These are phyloP conservation scores for Phytophthora rubi DNA, from an alignment of 352 stramenopile genomes.

Conservation along the genomic window DNA sequence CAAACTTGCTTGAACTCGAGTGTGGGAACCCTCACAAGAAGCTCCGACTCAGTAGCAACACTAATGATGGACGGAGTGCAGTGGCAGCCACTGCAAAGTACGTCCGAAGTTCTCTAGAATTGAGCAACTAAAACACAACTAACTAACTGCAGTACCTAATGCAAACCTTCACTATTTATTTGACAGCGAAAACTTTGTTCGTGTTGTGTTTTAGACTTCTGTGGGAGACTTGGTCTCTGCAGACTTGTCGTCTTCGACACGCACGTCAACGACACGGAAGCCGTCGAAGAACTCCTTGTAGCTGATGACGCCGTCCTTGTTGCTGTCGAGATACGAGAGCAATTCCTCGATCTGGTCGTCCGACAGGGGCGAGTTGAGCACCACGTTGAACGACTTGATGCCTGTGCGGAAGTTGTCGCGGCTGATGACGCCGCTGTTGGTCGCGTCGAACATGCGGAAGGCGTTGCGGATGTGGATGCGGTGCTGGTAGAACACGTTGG, in stretches of 20 bases:
- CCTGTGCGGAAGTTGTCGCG: slow-evolving; percentile 88
- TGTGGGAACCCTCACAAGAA: slow-evolving; percentile 26
- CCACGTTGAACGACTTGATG: slow-evolving; percentile 88
- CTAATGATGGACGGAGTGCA: slow-evolving; percentile 7
- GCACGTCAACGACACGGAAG: slow-evolving; percentile 89
- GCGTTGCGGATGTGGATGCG: slow-evolving; percentile 92
- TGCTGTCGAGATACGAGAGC: slow-evolving; percentile 86
- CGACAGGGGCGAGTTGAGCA: slow-evolving; percentile 91
- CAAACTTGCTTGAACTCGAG: slow-evolving; percentile 22
- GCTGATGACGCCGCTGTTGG: slow-evolving; percentile 80
- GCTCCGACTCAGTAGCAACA: slow-evolving; percentile 23
- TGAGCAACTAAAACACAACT: not conserved
- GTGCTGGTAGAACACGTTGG: slow-evolving; percentile 95
- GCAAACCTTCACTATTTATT: slow-evolving; percentile 32
- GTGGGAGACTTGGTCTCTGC: slow-evolving; percentile 14
- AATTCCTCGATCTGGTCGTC: slow-evolving; percentile 93
- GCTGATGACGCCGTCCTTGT: slow-evolving; percentile 91
- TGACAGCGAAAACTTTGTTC: not conserved
- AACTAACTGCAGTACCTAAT: not conserved
- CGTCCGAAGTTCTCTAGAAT: slow-evolving; percentile 23
- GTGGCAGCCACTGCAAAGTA: slow-evolving; percentile 29
- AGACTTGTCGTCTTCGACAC: slow-evolving; percentile 49
- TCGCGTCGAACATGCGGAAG: slow-evolving; percentile 93
- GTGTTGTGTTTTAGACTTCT: slow-evolving; percentile 7
- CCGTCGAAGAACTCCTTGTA: slow-evolving; percentile 96